Conservation (phyloP, 1,284 basidiomycete species). For the Peniophora sp. region DNA sequence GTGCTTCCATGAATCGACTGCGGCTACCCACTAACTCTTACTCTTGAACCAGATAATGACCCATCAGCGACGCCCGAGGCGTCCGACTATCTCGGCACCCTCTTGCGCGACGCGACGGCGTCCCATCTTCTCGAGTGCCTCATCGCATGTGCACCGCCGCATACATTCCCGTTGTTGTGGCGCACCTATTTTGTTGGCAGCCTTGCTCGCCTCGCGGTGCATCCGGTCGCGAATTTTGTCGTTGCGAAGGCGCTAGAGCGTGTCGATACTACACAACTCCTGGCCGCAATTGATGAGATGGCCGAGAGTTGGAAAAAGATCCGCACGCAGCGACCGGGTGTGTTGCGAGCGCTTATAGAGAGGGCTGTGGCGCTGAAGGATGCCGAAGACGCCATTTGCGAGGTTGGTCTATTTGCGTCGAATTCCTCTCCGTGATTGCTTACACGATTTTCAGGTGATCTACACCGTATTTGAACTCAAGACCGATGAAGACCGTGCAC, state of each 20-base stretch:
- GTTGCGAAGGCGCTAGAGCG: conserved; percentile 71
- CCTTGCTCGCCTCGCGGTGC: conserved; percentile 63
- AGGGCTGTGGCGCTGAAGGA: conserved; percentile 42
- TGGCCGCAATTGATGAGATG: conserved; percentile 51
- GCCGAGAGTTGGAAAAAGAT: conserved; percentile 41
- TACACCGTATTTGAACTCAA: conserved; percentile 52
- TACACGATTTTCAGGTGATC: conserved; percentile 37
- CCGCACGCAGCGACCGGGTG: conserved; percentile 51
- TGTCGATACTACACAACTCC: conserved; percentile 46
- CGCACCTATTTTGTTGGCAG: conserved; percentile 67
- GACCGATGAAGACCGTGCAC: conserved; percentile 25
- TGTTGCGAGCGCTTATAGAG: conserved; percentile 69
- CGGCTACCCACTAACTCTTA: background rate
- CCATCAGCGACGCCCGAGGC: conserved; percentile 28
- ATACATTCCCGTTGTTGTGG: conserved; percentile 71
- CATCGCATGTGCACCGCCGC: conserved; percentile 50
- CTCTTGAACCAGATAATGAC: conserved; percentile 24
- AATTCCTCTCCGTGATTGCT: background rate
- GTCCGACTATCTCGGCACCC: conserved; percentile 72
- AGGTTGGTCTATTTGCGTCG: conserved; percentile 30
- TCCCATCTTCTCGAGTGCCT: conserved; percentile 84
- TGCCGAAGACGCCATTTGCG: conserved; percentile 32
- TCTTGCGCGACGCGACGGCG: conserved; percentile 78
- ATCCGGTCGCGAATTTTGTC: conserved; percentile 91
- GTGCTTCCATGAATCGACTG: background rate